Base-by-base conservation (phyloP, 768 basidiomycete species). In the Xerocomus potaroensis region DNA sequence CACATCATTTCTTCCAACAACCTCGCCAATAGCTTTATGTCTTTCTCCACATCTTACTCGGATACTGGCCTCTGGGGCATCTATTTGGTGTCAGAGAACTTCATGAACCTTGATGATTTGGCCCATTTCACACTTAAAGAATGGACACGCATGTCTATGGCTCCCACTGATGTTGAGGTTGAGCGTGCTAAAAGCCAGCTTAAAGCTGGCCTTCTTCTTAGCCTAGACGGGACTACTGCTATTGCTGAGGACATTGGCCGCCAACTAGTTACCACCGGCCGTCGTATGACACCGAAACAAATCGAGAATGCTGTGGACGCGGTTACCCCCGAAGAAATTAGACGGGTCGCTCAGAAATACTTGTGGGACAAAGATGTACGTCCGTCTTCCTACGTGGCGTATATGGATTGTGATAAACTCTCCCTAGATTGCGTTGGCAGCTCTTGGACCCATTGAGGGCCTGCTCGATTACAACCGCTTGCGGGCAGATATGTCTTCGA, bases 21-120 rank as follows among this genome's bases (percentile, higher is more conserved):
- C 77, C 91, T 98, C 64, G 96, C 96, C 62, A 99, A 98, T 77
- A 91, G 87, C 48, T 99, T 89, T 86, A 95, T 97, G 91, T 91
- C 88, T 43, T 99, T 98, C 84, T 95, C 92, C 15, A 98, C 95
- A 2, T 91, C 88, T 6, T 99, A 99, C 76, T 92, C 93, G 6
- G 96, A 99, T 69, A 98, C 94, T 16, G 96, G 96, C 48, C 82
- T 98, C 27, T 99, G 95, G 96, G 95, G 95, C 59, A 91, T 97
- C 69, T 98, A 99, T 77, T 72, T 96, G 45, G 91, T 94, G 49
- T 83, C 90, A 15, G 96, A 99, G 78, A 97, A 97, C 77, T 63
- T 92, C 43, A 77, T 79, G 72, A 93, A 94, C 73, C 75, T 98
- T 35, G 95, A 98, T 60, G 95, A 98, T 65, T 73, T 97, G 50